A percentile compares a stretch with the other conserved stretches of the same genome.
Conservation (phyloP, 2,329 filamentous ascomycete species). For the Apiospora arundinis region DNA sequence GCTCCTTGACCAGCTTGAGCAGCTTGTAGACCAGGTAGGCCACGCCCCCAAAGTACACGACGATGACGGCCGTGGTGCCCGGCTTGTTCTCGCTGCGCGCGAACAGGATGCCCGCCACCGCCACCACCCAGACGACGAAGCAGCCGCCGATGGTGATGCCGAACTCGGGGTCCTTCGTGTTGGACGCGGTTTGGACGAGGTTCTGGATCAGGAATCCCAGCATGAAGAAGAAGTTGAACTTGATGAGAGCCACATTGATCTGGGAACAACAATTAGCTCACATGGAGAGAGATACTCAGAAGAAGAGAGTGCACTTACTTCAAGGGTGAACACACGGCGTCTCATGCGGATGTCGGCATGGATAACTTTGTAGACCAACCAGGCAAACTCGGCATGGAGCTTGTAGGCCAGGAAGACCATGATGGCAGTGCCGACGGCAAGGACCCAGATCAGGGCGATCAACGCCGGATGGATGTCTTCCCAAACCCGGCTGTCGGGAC, state of each 20-base stretch:
- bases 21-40: background rate
- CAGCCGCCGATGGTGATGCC: conserved; percentile 1
- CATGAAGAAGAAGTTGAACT: conserved; percentile 10
- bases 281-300: background rate
- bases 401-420: background rate
- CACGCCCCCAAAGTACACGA: background rate
- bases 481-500: background rate
- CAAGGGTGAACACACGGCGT: background rate
- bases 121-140: background rate
- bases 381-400: background rate
- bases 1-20: background rate
- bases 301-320: background rate
- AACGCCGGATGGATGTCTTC: background rate
- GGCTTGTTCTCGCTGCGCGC: background rate
- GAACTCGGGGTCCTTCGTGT: background rate
- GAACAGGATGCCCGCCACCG: background rate
- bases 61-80: background rate
- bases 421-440: background rate
- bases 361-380: background rate
- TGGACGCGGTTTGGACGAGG: background rate
- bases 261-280: background rate
- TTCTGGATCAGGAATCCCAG: background rate
- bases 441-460: background rate
- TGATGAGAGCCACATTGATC: background rate
- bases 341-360: conserved; percentile 1